Conservation (phyloP, 495 filamentous ascomycete genomes). For the Xylaria acuta region DNA sequence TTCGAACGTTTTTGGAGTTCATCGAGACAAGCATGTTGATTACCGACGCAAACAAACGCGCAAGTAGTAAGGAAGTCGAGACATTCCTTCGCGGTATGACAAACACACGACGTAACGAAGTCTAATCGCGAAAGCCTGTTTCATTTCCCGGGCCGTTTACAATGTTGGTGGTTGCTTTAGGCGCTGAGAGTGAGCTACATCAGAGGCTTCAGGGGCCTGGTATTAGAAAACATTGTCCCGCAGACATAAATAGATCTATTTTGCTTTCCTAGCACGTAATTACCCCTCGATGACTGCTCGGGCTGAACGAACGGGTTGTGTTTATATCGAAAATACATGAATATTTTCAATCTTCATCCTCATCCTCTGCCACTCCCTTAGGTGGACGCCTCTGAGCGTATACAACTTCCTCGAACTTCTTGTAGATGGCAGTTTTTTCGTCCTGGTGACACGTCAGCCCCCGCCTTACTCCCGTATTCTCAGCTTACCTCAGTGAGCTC, state of each 20-base stretch:
- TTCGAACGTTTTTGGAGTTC: neutral
- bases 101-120: neutral
- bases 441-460: neutral
- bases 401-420: slow-evolving; percentile 9
- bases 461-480: neutral
- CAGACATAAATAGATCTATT: neutral
- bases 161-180: neutral
- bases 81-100: neutral
- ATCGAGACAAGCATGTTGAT: neutral
- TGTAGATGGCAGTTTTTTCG: slow-evolving; percentile 5
- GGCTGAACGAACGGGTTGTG: neutral
- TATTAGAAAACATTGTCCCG: neutral
- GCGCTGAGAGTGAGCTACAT: neutral
- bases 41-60: neutral
- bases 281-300: neutral
- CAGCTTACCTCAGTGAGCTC: neutral
- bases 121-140: neutral
- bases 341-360: neutral
- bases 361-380: neutral
- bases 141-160: neutral
- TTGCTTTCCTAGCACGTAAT: neutral
- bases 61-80: neutral
- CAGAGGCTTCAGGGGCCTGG: neutral
- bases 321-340: too few species aligned
- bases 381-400: neutral